Evolutionary conservation across 805 yeast species (phyloP).

Genomic region (Monosporozyma siamensis): DNA sequence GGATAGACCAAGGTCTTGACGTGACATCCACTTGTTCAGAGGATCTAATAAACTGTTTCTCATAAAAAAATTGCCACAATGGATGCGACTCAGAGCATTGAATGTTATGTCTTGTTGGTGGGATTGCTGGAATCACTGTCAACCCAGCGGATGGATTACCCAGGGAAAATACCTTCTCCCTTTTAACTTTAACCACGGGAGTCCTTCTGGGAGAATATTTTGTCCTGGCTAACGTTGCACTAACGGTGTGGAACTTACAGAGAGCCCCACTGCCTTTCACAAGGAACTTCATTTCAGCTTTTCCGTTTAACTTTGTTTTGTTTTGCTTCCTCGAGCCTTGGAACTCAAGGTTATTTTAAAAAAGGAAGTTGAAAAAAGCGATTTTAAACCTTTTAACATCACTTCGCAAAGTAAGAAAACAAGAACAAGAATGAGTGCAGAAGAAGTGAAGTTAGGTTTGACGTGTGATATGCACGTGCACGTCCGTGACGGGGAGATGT

Average conservation of each 20-base stretch:
- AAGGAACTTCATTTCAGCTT: no score
- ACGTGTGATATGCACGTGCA: slow-evolving; percentile 96
- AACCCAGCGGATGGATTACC: slow-evolving; percentile 21
- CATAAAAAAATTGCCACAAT: slow-evolving; percentile 81
- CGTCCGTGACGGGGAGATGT: slow-evolving; percentile 88
- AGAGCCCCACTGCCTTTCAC: no score
- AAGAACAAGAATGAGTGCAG: neutral
- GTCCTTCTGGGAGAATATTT: slow-evolving; percentile 34
- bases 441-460: slow-evolving; percentile 36
- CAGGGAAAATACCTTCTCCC: no score
- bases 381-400: no score
- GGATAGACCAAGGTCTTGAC: slow-evolving; percentile 77
- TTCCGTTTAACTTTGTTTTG: neutral
- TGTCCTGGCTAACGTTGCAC: slow-evolving; percentile 31
- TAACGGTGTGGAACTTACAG: no score
- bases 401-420: no score
- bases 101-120: slow-evolving; percentile 70
- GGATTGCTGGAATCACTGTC: slow-evolving; percentile 67
- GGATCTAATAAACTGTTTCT: slow-evolving; percentile 52
- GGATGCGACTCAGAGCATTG: slow-evolving; percentile 80
- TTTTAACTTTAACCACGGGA: no score
- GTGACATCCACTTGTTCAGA: slow-evolving; percentile 42
- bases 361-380: no score
- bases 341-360: no score
- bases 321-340: neutral